Evolutionary conservation across 768 basidiomycete genomes (phyloP), one percentile per base, ranked within the genome.

Genomic region (Lyophyllum decastes): DNA sequence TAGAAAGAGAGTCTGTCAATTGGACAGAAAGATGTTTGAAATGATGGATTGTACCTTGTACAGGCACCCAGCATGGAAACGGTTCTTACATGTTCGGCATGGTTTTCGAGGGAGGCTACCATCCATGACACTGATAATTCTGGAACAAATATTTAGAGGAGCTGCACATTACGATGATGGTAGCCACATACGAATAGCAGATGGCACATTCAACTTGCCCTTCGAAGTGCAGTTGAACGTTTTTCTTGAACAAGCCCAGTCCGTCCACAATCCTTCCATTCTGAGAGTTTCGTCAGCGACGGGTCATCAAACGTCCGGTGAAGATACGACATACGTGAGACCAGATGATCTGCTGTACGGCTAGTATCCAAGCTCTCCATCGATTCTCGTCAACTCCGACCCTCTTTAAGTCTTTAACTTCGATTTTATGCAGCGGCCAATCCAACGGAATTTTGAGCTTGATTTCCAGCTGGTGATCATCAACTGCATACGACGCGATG

Each of bases 171-270:
- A 10, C 17, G 19, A 30, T 33, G 14, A 25, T 22, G 35, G 19
- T 48, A 16, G 10, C 25, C 0, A 69, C 89, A 68, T 65, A 94
- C 89, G 92, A 93, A 70, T 95, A 96, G 67, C 94, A 96, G 58
- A 99, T 98, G 0, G 96, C 93, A 71, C 97, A 99, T 64, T 96
- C 94, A 2, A 92, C 91, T 69, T 95, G 90, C 6, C 96, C 96
- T 61, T 96, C 93, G 66, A 98, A 99, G 70, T 98, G 94, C 19
- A 92, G 80, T 0, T 86, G 80, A 44, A 95, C 94, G 68, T 98
- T 98, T 73, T 90, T 93, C 74, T 95, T 95, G 82, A 98, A 98
- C 57, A 96, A 75, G 5, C 83, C 81, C 19, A 98, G 71, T 0
- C 92, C 95, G 67, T 98, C 97, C 10, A 92, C 79, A 26, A 99